Evolutionary conservation across 768 basidiomycete genomes (phyloP), one percentile per base, ranked within the genome.

Genomic region (Russula lepida): DNA sequence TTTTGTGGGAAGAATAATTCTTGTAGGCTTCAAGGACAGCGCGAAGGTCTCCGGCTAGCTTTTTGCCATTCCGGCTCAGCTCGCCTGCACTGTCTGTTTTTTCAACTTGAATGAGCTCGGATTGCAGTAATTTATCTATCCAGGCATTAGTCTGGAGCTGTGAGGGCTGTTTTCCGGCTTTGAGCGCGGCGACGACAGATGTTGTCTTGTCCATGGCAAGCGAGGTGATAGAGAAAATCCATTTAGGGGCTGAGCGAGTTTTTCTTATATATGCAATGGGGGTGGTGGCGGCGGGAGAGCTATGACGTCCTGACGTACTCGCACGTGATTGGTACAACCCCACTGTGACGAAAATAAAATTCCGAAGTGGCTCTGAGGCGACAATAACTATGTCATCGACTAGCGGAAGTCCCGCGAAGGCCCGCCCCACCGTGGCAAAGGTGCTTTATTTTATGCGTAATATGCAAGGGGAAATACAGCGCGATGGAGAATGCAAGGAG

Each of bases 141-240:
- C 79, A 76, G 0, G 68, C 68, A 62, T 77, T 76, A 41, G 81
- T 65, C 68, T 89, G 88, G 30, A 78, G 70, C 12, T 86, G 83
- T 1, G 77, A 77, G 19, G 88, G 88, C 4, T 88, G 74, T 68
- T 89, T 89, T 23, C 85, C 85, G 19, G 86, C 85, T 63, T 83
- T 79, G 66, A 89, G 71, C 8, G 88, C 88, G 50, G 84, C 88
- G 59, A 85, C 69, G 27, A 88, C 67, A 39, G 84, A 83, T 19
- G 84, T 76, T 51, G 79, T 62, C 73, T 80, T 82, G 59, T 89
- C 84, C 86, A 89, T 88, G 44, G 57, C 64, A 41, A 27, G 13
- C 6, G 41, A 41, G 35, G 27, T 41, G 43, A 43, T 56, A n/a
- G 27, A 47, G 19, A 5, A 9, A 11, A 30, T 13, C 15, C 27